phyloP scores from a whole-genome alignment of 2,329 filamentous ascomycete genomes.

The Incumbomyces lentus region DNA sequence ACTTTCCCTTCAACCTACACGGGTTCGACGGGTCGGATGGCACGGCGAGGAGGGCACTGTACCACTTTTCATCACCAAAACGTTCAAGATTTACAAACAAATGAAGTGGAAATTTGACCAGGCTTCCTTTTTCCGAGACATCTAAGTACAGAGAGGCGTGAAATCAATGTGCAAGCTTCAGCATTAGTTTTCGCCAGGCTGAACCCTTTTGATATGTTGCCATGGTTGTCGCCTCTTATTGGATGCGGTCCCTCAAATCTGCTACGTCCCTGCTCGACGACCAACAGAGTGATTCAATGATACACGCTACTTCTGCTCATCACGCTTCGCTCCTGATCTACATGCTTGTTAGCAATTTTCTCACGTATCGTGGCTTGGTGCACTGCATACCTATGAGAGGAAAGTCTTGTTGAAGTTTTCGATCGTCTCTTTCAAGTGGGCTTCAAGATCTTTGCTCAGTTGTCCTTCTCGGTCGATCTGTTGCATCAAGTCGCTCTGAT shows the following conservation, averaged over 20 bases:
- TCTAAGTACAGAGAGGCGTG: conserved; percentile 8
- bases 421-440: conserved; percentile 57
- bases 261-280: background rate
- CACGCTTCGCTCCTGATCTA: conserved; percentile 1
- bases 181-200: background rate
- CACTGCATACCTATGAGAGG: conserved; percentile 35
- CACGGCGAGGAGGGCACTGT: too few relatives aligned
- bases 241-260: background rate
- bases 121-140: conserved; percentile 4
- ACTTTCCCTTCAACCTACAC: too few relatives aligned
- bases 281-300: conserved; percentile 4
- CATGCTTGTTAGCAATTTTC: background rate
- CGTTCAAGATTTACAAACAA: conserved; percentile 1
- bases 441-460: conserved; percentile 81
- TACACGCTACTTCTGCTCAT: conserved; percentile 5
- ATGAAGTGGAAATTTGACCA: conserved; percentile 7
- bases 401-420: conserved; percentile 89
- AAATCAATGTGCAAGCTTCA: conserved; percentile 5
- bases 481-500: conserved; percentile 72
- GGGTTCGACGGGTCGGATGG: too few relatives aligned
- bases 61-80: too few relatives aligned
- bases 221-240: conserved; percentile 2
- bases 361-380: background rate
- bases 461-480: conserved; percentile 93
- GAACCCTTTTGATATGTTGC: background rate